Base-by-base conservation (phyloP, 306 rosid genomes). In the Arachis hypogaea region DNA sequence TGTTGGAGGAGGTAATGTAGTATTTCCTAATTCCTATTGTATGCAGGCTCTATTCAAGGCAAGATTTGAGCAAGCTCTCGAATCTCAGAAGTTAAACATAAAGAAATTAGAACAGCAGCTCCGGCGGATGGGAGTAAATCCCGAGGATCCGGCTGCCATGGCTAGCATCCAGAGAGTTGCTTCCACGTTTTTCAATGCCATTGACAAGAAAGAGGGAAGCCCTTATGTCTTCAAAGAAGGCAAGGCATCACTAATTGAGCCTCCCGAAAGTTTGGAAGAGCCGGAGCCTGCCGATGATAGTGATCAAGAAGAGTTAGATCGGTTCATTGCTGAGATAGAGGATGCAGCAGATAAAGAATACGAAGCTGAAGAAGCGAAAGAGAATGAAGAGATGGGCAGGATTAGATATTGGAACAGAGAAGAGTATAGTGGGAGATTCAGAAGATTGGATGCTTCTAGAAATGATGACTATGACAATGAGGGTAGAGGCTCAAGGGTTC, bases 51-150 rank as follows among this genome's bases (percentile, higher is more conserved):
- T 93, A 63, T 93, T 93, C 86, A 93, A 93, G 88, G 98, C 98
- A 62, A 93, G 98, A 82, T 93, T 93, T 72, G 98, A 93, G 83
- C 98, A 93, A 81, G 98, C 98, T 67, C 96, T 93, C 46, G 98
- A 93, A 78, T 93, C 98, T 66, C 97, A 93, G 82, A 93, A 93
- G 84, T 79, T 93, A 58, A 93, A 93, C 85, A 91, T 91, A 64
- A 93, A 91, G 98, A 86, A 89, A 82, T 68, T 86, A 61, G 98
- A 93, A 72, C 98, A 93, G 83, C 78, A 93, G 80, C 97, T 93
- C 70, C 90, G 96, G 10, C 86, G 92, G 44, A 93, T 73, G 87
- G 98, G 98, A 74, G 85, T 91, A 60, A 93, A 93, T 80, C 97
- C 98, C 2, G 98, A 91, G 88, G 98, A 93, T 86, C 98, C 98